phyloP scores from a whole-genome alignment of 176 grass and related monocot species.

The Echinochloa phyllopogon region DNA sequence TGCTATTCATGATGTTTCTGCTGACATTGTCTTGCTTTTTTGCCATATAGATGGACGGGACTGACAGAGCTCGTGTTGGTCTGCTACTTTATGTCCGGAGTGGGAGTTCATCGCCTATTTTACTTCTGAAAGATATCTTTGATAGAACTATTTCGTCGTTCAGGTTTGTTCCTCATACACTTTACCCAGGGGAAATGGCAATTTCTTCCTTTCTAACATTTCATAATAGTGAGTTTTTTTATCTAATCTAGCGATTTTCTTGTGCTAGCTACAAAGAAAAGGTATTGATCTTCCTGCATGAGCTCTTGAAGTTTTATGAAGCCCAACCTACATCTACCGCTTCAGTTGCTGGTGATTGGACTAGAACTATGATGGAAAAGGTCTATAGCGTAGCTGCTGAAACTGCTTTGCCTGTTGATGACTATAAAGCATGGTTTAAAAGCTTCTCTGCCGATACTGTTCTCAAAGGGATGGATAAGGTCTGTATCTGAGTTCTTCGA shows the following conservation, averaged over 20 bases:
- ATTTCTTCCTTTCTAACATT: constrained; percentile 33
- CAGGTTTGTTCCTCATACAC: constrained; percentile 54
- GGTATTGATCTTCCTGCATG: constrained; percentile 79
- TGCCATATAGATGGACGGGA: constrained; percentile 65
- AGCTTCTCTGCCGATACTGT: constrained; percentile 65
- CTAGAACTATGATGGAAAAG: constrained; percentile 62
- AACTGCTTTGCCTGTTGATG: constrained; percentile 68
- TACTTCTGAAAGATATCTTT: constrained; percentile 78
- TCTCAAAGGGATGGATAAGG: constrained; percentile 78
- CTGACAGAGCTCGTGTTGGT: constrained; percentile 83
- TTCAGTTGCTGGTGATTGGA: constrained; percentile 51
- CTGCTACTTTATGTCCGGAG: constrained; percentile 66
- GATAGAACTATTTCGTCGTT: constrained; percentile 77
- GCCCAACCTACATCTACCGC: constrained; percentile 55
- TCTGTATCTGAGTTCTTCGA: constrained; percentile 44
- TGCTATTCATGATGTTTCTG: constrained; percentile 34
- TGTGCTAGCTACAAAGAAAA: constrained; percentile 78
- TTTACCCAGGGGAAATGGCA: not conserved
- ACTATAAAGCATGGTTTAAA: constrained; percentile 70
- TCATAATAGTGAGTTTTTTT: constrained; percentile 10
- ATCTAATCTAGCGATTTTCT: constrained; percentile 40
- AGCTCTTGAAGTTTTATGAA: constrained; percentile 78
- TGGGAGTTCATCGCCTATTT: constrained; percentile 50
- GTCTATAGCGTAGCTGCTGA: constrained; percentile 75
- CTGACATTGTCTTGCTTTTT: constrained; percentile 36